phyloP scores from a whole-genome alignment of 768 basidiomycete genomes.

The Leccinum disarticulatum region DNA sequence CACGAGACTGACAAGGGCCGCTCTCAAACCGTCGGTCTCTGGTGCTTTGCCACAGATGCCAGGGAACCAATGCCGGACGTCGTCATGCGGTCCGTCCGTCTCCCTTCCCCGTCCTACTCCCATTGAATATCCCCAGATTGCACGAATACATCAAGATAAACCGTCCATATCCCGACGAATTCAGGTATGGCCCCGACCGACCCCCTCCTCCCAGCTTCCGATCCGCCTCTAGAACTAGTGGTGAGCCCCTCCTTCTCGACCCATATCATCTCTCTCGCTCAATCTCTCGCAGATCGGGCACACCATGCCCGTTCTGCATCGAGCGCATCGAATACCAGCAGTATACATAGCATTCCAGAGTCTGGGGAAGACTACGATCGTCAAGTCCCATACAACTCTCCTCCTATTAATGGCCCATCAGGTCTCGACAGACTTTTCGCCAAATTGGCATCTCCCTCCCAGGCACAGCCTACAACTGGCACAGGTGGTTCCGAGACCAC shows the following conservation, averaged over 20 bases:
- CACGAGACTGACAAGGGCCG: constrained; percentile 53
- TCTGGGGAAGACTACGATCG: constrained; percentile 29
- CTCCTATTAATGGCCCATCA: constrained; percentile 26
- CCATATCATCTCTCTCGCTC: background rate
- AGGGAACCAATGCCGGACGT: constrained; percentile 73
- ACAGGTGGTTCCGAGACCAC: constrained; percentile 31
- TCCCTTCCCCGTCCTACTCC: no score
- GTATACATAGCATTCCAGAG: constrained; percentile 36
- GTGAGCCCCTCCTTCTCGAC: constrained; percentile 10
- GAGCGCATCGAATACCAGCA: constrained; percentile 35
- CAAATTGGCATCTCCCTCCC: constrained; percentile 33
- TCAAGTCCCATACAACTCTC: constrained; percentile 11
- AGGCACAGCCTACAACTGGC: constrained; percentile 21
- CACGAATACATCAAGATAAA: constrained; percentile 68
- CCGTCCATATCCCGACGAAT: constrained; percentile 69
- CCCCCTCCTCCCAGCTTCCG: constrained; percentile 59
- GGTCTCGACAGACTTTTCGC: constrained; percentile 47
- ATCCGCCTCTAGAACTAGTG: constrained; percentile 31
- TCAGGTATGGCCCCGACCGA: constrained; percentile 63
- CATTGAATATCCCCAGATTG: constrained; percentile 40
- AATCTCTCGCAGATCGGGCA: constrained; percentile 21
- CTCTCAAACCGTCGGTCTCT: constrained; percentile 63
- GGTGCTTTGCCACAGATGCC: constrained; percentile 70
- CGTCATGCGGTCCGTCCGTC: constrained; percentile 55
- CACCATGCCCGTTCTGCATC: constrained; percentile 31